phyloP scores from a whole-genome alignment of 495 filamentous ascomycete genomes.

The Collariella sp. region DNA sequence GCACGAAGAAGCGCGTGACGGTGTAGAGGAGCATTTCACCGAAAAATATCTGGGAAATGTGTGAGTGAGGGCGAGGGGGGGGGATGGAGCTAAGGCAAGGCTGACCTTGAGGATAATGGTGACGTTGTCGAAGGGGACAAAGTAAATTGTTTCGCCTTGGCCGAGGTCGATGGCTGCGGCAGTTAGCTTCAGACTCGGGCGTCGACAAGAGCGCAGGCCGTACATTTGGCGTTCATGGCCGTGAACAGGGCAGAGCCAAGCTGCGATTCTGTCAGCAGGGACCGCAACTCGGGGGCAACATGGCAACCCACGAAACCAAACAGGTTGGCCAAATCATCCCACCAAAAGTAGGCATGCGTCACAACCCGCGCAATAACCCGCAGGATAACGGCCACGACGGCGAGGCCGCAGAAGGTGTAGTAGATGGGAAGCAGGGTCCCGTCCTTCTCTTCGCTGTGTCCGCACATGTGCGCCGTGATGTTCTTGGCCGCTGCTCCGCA shows the following conservation, averaged over 20 bases:
- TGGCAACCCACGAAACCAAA: slow-evolving; percentile 17
- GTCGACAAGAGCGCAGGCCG: background rate
- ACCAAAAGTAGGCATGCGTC: slow-evolving; percentile 28
- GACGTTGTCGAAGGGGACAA: slow-evolving; percentile 38
- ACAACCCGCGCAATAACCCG: slow-evolving; percentile 23
- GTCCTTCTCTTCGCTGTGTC: background rate
- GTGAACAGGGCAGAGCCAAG: slow-evolving; percentile 14
- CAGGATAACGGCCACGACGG: slow-evolving; percentile 17
- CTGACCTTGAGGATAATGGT: slow-evolving; percentile 21
- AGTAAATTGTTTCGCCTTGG: slow-evolving; percentile 41
- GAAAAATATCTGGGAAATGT: slow-evolving; percentile 15
- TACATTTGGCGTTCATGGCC: slow-evolving; percentile 10
- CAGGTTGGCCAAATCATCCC: slow-evolving; percentile 27
- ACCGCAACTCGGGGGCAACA: background rate
- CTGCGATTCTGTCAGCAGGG: slow-evolving; percentile 1
- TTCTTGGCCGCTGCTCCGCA: slow-evolving; percentile 17
- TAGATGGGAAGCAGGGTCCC: slow-evolving; percentile 11
- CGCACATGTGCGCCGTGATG: slow-evolving; percentile 14
- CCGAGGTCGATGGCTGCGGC: slow-evolving; percentile 32
- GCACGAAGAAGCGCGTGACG: slow-evolving; percentile 30
- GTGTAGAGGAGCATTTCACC: slow-evolving; percentile 32
- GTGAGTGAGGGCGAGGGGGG: background rate
- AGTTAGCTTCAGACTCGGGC: background rate
- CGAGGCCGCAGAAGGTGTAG: slow-evolving; percentile 18
- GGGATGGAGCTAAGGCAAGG: too few species aligned